phyloP scores from a whole-genome alignment of 495 filamentous ascomycete genomes.

The Trichoderma orchidacearum region DNA sequence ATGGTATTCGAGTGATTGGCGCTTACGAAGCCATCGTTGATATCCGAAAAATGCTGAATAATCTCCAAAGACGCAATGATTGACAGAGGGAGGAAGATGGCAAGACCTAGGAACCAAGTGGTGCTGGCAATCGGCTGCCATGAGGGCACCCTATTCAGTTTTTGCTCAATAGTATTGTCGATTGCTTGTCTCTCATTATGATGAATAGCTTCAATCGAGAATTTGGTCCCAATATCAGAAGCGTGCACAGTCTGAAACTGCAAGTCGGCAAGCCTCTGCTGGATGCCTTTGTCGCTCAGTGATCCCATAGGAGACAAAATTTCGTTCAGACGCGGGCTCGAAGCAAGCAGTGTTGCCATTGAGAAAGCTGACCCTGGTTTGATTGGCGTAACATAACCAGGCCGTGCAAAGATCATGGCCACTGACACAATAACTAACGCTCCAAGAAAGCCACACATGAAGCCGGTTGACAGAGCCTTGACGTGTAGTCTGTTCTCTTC shows the following conservation, averaged over 20 bases:
- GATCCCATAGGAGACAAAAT: constrained; percentile 1
- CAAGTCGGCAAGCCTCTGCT: not conserved
- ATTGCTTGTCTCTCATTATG: not conserved
- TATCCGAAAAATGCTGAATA: constrained; percentile 5
- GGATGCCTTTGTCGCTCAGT: not conserved
- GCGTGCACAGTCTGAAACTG: not conserved
- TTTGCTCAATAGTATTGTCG: not conserved
- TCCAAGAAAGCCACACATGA: constrained; percentile 5
- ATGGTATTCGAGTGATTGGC: not conserved
- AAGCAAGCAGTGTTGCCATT: constrained; percentile 5
- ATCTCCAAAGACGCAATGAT: constrained; percentile 5
- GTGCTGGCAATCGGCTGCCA: constrained; percentile 4
- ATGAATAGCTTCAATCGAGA: constrained; percentile 2
- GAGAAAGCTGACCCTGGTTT: constrained; percentile 5
- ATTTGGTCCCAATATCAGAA: not conserved
- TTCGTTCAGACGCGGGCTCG: constrained; percentile 1
- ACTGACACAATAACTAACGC: constrained; percentile 3
- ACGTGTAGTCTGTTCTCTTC: constrained; percentile 4
- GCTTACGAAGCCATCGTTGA: constrained; percentile 2
- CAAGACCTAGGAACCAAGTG: constrained; percentile 2
- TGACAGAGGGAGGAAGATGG: constrained; percentile 1
- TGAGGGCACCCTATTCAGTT: not conserved
- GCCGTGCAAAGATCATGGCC: constrained; percentile 2
- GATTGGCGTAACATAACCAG: constrained; percentile 1
- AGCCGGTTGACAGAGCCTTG: constrained; percentile 4